phyloP scores from a whole-genome alignment of 2,329 filamentous ascomycete genomes.

The Fusarium sp. region DNA sequence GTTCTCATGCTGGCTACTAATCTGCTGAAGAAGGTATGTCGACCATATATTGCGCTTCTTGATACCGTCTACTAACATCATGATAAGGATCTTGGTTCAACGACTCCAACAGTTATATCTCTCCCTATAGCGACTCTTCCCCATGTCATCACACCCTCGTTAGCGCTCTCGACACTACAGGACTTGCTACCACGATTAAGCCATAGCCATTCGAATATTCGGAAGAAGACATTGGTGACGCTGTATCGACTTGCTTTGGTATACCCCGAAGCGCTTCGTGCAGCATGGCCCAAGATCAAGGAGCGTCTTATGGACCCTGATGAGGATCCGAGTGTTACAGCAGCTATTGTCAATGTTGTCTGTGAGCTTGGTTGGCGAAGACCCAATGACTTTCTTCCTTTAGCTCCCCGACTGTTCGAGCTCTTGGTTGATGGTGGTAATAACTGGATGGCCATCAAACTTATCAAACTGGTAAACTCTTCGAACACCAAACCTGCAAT shows the following conservation, averaged over 20 bases:
- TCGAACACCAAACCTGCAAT: too few relatives aligned
- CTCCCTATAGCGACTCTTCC: conserved; percentile 92
- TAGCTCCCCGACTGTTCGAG: conserved; percentile 93
- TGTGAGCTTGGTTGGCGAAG: conserved; percentile 96
- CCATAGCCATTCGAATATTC: conserved; percentile 85
- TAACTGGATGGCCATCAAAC: conserved; percentile 99
- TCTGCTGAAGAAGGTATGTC: conserved; percentile 85
- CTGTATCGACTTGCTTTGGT: conserved; percentile 93
- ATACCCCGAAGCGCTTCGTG: conserved; percentile 92
- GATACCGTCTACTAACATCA: background rate
- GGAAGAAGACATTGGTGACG: conserved; percentile 97
- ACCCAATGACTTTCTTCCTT: conserved; percentile 91
- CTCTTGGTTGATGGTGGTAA: conserved; percentile 91
- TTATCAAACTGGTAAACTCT: conserved; percentile 88
- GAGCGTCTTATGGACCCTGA: conserved; percentile 90
- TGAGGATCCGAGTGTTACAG: conserved; percentile 93
- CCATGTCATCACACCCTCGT: conserved; percentile 91
- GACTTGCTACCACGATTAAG: conserved; percentile 88
- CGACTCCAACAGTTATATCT: conserved; percentile 80
- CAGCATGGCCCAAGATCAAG: conserved; percentile 98
- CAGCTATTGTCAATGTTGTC: conserved; percentile 95
- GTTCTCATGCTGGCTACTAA: conserved; percentile 98
- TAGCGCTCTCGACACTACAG: conserved; percentile 88
- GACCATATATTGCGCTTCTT: background rate
- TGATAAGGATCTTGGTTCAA: conserved; percentile 74